Evolutionary conservation across 768 basidiomycete species (phyloP).

Genomic region (Suillus cothurnatus): DNA sequence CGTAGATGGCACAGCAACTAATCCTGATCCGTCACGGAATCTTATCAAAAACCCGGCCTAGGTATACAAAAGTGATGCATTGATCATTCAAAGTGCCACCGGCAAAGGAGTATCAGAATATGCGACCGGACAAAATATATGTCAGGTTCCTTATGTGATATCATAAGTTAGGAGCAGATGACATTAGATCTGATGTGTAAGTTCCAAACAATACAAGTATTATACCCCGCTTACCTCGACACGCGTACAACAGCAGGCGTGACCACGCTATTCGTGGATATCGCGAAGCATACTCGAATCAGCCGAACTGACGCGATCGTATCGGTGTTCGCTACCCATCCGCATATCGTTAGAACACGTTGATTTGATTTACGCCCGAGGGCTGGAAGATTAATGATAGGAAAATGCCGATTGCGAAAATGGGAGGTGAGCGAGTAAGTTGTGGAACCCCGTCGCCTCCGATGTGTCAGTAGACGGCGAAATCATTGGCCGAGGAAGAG

Average conservation of each 20-base stretch:
- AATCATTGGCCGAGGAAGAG: background rate
- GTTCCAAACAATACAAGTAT: background rate
- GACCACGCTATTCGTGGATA: background rate
- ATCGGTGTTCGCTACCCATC: background rate
- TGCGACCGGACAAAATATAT: background rate
- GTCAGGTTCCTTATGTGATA: background rate
- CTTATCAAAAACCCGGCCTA: background rate
- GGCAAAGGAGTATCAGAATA: background rate
- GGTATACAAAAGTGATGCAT: background rate
- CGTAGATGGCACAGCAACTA: background rate
- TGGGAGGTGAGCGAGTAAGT: background rate
- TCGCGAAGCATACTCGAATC: background rate
- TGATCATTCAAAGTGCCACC: background rate
- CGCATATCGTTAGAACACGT: conserved; percentile 3
- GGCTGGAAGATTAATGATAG: background rate
- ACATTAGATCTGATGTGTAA: background rate
- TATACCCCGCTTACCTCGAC: background rate
- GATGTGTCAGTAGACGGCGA: background rate
- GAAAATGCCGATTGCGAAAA: background rate
- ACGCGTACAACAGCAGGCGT: background rate
- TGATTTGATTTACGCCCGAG: background rate
- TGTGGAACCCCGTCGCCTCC: background rate
- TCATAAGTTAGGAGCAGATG: background rate
- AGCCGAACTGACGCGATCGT: background rate
- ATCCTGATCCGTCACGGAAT: background rate